These are phyloP conservation scores for Leptographium lundbergii DNA, from an alignment of 2,329 filamentous ascomycete genomes.

Conservation along the genomic window DNA sequence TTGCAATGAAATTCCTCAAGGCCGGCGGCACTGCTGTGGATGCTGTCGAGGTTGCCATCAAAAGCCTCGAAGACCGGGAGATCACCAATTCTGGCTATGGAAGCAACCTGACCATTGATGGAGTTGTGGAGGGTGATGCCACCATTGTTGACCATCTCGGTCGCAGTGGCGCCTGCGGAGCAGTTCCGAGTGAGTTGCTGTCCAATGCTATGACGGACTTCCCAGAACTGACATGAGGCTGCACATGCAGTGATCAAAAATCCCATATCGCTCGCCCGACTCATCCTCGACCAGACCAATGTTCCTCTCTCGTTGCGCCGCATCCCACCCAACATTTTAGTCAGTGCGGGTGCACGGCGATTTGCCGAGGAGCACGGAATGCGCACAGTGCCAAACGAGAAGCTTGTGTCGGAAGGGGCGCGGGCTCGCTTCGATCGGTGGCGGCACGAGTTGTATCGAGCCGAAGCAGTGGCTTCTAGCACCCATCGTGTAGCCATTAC, in stretches of 20 bases:
- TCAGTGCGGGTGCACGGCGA: constrained; percentile 72
- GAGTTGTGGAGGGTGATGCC: constrained; percentile 87
- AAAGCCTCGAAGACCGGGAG: constrained; percentile 79
- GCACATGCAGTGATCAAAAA: constrained; percentile 65
- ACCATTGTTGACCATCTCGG: constrained; percentile 85
- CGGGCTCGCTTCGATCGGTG: constrained; percentile 69
- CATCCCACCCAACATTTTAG: constrained; percentile 84
- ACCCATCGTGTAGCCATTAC: neutral
- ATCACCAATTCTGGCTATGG: constrained; percentile 96
- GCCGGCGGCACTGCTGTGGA: constrained; percentile 71
- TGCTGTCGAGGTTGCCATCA: constrained; percentile 81
- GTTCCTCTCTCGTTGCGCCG: constrained; percentile 70
- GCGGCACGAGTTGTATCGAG: constrained; percentile 54
- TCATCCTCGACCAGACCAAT: constrained; percentile 67
- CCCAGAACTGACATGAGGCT: neutral
- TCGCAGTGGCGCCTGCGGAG: constrained; percentile 84
- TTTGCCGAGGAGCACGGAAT: constrained; percentile 76
- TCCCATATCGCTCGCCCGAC: constrained; percentile 74
- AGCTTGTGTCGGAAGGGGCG: constrained; percentile 68
- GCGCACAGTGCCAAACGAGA: constrained; percentile 57
- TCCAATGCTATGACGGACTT: neutral
- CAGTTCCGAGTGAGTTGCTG: constrained; percentile 62
- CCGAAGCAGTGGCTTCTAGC: constrained; percentile 13
- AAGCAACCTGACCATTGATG: constrained; percentile 85
- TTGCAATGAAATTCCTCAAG: constrained; percentile 70